Conservation (phyloP, 495 filamentous ascomycete genomes). For the Ascodesmis nigricans region DNA sequence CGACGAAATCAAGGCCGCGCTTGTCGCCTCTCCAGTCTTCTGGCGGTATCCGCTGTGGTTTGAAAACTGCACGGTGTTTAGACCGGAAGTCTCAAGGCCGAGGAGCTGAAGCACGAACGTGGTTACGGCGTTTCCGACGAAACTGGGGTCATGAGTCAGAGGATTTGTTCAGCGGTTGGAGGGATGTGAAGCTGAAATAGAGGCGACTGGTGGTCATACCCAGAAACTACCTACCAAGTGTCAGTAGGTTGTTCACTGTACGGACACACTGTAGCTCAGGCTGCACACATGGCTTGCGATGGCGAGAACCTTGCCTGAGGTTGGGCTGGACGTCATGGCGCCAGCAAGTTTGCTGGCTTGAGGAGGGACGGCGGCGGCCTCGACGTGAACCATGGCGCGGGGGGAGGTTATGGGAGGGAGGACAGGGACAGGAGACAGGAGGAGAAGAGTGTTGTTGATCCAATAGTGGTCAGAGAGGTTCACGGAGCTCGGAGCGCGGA, state of each 20-base stretch:
- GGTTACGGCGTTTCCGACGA: slow-evolving; percentile 93
- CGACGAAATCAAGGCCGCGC: slow-evolving; percentile 60
- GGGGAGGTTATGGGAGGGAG: no score
- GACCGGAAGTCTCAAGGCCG: slow-evolving; percentile 74
- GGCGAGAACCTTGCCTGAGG: slow-evolving; percentile 41
- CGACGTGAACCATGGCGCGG: no score
- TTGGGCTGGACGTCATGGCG: no score
- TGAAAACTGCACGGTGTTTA: slow-evolving; percentile 94
- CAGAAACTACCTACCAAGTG: slow-evolving; percentile 16
- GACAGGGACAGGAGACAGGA: no score
- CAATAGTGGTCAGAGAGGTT: no score
- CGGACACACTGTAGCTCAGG: slow-evolving; percentile 1
- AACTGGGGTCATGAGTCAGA: slow-evolving; percentile 29
- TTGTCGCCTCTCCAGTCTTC: slow-evolving; percentile 58
- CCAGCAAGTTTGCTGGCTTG: no score
- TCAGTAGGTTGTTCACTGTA: background rate
- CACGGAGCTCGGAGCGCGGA: no score
- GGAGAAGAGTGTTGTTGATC: no score
- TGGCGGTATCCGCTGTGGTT: slow-evolving; percentile 85
- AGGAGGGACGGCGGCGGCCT: no score
- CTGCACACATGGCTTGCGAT: slow-evolving; percentile 88
- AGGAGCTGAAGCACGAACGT: slow-evolving; percentile 78
- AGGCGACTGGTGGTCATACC: slow-evolving; percentile 11
- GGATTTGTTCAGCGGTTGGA: slow-evolving; percentile 7
- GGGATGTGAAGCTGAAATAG: slow-evolving; percentile 8